Base-by-base conservation (phyloP, 2,329 filamentous ascomycete genomes). In the Whalleya microplaca region DNA sequence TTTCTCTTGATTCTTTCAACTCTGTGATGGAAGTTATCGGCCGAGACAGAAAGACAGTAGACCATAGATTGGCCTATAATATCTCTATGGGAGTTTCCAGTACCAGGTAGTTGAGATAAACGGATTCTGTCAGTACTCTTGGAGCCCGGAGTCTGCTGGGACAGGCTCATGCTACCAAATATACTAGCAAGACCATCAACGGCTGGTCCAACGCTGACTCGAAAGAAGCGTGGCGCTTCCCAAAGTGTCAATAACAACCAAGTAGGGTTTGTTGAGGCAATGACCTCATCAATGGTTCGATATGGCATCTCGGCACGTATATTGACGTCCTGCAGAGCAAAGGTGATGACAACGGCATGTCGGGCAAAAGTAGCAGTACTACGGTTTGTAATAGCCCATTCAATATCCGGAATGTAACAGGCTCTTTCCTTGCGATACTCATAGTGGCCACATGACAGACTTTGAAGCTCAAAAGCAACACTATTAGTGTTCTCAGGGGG, bases 221-320 rank as follows among this genome's bases (percentile, higher is more conserved):
- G 63, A 50, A 82, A 84, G 49, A 84, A 79, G 1, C 75, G 74
- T 0, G 84, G 84, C 1, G 82, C 75, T 27, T 80, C 77, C 19
- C 66, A 73, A 8, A 88, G 76, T 0, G 83, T 80, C 2, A 87
- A 63, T 0, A 78, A 80, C 16, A 85, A 65, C 0, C 74, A 71
- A 2, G 58, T 71, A 52, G 59, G 73, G 48, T 19, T 65, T 32
- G 29, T 69, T 68, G 69, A 75, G 63, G 71, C 66, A 2, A 83
- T 69, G 8, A 80, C 64, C 48, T 82, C 77, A 23, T 79, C 60
- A 29, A 84, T 77, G 1, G 73, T 80, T 19, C 75, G 73, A 40
- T 81, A 79, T 0, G 78, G 73, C 14, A 86, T 78, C 47, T 83
- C 77, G 32, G 85, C 71, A 21, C 73, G 66, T 3, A 74, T 57